phyloP scores from a whole-genome alignment of 768 basidiomycete genomes.

The Tricholoma matsutake region DNA sequence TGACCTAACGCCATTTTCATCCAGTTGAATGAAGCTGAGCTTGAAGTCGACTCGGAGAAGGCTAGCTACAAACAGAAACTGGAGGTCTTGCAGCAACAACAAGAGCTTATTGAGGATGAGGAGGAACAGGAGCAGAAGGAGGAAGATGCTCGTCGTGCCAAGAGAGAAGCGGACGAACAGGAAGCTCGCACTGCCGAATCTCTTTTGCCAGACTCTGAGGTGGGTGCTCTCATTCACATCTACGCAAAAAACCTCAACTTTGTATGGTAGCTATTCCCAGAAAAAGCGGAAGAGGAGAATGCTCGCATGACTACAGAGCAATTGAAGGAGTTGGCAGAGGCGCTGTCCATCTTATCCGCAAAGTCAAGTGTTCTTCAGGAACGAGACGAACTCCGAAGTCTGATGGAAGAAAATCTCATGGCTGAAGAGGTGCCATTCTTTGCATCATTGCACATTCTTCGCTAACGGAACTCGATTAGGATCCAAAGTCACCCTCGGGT shows the following conservation, averaged over 20 bases:
- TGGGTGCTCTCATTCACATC: conserved; percentile 25
- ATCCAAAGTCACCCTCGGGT: conserved; percentile 76
- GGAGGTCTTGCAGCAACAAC: conserved; percentile 96
- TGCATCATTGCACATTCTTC: not conserved
- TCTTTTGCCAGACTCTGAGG: conserved; percentile 87
- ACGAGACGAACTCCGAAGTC: conserved; percentile 80
- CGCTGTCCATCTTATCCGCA: conserved; percentile 85
- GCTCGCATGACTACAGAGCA: conserved; percentile 99
- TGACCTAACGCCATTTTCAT: conserved; percentile 6
- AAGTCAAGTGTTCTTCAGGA: conserved; percentile 96
- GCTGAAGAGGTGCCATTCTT: conserved; percentile 70
- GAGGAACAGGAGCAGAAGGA: conserved; percentile 97
- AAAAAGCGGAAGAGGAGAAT: conserved; percentile 56
- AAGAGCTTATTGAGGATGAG: conserved; percentile 99
- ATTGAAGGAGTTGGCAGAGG: conserved; percentile 89
- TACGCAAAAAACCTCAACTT: not conserved
- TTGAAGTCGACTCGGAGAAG: conserved; percentile 91
- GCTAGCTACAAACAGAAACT: conserved; percentile 98
- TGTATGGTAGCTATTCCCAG: conserved; percentile 54
- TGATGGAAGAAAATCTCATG: conserved; percentile 94
- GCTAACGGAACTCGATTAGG: conserved; percentile 35
- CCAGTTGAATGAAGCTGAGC: conserved; percentile 94
- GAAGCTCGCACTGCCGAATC: conserved; percentile 79
- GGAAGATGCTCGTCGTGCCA: conserved; percentile 84
- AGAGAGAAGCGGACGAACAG: conserved; percentile 74